These are phyloP conservation scores for Penicillium fuscoglaucum DNA, from an alignment of 2,329 filamentous ascomycete species.

Conservation along the genomic window DNA sequence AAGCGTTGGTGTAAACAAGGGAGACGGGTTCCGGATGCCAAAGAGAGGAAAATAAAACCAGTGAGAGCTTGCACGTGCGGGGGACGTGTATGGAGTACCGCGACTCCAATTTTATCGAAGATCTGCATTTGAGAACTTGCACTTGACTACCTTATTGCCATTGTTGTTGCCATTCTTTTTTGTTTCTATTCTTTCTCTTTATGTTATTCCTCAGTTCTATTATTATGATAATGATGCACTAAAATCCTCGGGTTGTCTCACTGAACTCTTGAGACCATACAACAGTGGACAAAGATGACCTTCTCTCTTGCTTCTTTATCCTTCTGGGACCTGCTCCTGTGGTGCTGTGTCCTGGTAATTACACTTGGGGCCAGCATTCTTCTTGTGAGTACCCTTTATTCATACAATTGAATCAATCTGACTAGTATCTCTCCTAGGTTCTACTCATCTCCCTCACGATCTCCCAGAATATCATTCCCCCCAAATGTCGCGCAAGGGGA, in stretches of 20 bases:
- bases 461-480: conserved; percentile 32
- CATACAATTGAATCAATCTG: conserved; percentile 3
- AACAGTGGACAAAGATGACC: neutral
- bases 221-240: neutral
- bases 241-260: neutral
- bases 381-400: neutral
- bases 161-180: neutral
- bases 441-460: conserved; percentile 27
- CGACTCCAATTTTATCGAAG: conserved; percentile 12
- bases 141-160: neutral
- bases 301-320: neutral
- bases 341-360: neutral
- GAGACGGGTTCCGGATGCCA: conserved; percentile 5
- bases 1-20: conserved; percentile 14
- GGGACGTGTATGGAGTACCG: conserved; percentile 21
- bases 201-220: neutral
- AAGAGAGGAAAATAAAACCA: conserved; percentile 19
- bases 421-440: conserved; percentile 23
- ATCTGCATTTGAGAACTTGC: neutral
- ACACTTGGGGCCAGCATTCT: neutral
- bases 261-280: neutral
- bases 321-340: neutral
- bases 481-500: conserved; percentile 31
- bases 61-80: conserved; percentile 14
- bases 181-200: neutral